Conservation (phyloP, 2,329 filamentous ascomycete species). For the Ascochyta rabiei region DNA sequence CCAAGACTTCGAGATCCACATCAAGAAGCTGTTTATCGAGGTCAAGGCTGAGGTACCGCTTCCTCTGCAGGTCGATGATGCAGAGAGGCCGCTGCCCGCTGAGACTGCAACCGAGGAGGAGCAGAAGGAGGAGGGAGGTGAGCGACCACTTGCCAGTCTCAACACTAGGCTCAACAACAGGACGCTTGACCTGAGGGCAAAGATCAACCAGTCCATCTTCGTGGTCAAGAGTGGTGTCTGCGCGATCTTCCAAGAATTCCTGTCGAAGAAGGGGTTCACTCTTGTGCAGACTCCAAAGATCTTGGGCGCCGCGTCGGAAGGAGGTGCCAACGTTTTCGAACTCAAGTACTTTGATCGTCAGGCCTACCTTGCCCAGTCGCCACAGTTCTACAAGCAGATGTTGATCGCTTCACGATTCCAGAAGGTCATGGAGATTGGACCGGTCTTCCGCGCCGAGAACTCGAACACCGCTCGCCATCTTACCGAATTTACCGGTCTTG, state of each 20-base stretch:
- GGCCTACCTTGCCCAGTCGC: conserved; percentile 79
- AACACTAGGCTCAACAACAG: conserved; percentile 89
- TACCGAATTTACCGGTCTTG: conserved; percentile 87
- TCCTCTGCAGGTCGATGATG: conserved; percentile 64
- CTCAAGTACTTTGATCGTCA: conserved; percentile 87
- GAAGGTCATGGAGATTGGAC: conserved; percentile 78
- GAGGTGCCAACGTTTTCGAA: conserved; percentile 89
- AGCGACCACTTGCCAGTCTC: conserved; percentile 75
- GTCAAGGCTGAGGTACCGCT: conserved; percentile 66
- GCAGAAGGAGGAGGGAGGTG: conserved; percentile 60
- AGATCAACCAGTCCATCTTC: conserved; percentile 90
- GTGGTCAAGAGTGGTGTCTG: conserved; percentile 69
- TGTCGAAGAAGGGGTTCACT: conserved; percentile 75
- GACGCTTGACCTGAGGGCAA: conserved; percentile 88
- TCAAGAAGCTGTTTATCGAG: conserved; percentile 82
- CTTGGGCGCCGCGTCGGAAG: conserved; percentile 88
- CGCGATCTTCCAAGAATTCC: conserved; percentile 78
- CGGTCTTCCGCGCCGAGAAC: conserved; percentile 86
- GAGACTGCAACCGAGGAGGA: conserved; percentile 56
- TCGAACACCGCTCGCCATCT: conserved; percentile 83
- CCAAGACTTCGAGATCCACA: conserved; percentile 81
- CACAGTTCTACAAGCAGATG: conserved; percentile 88
- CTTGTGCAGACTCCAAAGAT: conserved; percentile 90
- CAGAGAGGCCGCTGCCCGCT: conserved; percentile 56
- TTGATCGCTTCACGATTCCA: conserved; percentile 80